phyloP scores from a whole-genome alignment of 2,329 filamentous ascomycete species.

The Neofusicoccum cordaticola region DNA sequence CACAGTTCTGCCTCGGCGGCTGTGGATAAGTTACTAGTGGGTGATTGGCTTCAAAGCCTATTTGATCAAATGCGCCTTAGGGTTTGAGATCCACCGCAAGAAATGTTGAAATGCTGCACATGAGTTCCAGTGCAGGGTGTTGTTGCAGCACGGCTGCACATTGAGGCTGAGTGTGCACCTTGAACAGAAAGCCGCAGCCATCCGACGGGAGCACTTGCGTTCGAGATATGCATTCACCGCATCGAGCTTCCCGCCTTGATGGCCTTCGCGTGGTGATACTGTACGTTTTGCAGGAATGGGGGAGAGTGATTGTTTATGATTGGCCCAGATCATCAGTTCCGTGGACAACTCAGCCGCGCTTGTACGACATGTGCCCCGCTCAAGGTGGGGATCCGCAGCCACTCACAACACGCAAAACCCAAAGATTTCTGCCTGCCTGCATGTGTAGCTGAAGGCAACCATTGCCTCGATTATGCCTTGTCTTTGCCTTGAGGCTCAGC shows the following conservation, averaged over 20 bases:
- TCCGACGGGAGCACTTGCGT: no score
- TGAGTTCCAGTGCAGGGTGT: background rate
- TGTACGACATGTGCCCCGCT: background rate
- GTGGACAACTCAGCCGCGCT: background rate
- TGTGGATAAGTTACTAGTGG: no score
- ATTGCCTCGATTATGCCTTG: background rate
- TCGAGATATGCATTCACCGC: background rate
- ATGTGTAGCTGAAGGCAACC: background rate
- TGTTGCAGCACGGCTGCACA: background rate
- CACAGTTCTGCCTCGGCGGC: no score
- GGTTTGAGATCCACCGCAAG: background rate
- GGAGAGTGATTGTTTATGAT: background rate
- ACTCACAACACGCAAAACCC: no score
- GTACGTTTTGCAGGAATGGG: no score
- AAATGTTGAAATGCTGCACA: background rate
- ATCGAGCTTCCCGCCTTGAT: background rate
- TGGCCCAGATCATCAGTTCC: background rate
- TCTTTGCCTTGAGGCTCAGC: background rate
- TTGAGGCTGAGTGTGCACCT: background rate
- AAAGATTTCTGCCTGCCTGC: background rate
- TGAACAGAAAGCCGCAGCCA: background rate
- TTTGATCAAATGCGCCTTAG: no score
- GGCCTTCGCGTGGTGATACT: background rate
- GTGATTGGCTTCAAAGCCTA: no score
- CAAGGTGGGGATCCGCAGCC: background rate